phyloP scores from a whole-genome alignment of 2,329 filamentous ascomycete genomes.

The Aspergillus viridinutans region DNA sequence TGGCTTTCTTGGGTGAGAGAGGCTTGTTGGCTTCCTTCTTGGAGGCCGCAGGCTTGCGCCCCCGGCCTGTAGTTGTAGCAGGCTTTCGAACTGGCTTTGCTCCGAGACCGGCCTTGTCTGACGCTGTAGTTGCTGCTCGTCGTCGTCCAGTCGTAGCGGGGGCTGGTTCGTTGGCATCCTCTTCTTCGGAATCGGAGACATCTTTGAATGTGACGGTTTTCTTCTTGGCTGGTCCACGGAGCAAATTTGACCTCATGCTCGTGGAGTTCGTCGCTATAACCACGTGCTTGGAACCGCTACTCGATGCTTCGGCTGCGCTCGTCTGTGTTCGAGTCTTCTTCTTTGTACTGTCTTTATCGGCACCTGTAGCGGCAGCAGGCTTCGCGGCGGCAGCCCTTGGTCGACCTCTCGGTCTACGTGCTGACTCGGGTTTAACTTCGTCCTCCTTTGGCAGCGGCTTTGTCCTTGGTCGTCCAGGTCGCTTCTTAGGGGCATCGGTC shows the following conservation, averaged over 20 bases:
- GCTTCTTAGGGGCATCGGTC: slow-evolving; percentile 19
- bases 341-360: slow-evolving; percentile 11
- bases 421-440: slow-evolving; percentile 9
- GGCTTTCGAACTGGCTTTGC: slow-evolving; percentile 46
- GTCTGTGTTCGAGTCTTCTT: slow-evolving; percentile 7
- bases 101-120: slow-evolving; percentile 35
- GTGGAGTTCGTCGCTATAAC: slow-evolving; percentile 27
- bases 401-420: slow-evolving; percentile 26
- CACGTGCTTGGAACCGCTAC: slow-evolving; percentile 19
- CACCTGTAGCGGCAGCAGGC: slow-evolving; percentile 7
- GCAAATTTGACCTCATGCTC: slow-evolving; percentile 25
- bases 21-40: slow-evolving; percentile 32
- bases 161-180: slow-evolving; percentile 30
- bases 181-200: slow-evolving; percentile 38
- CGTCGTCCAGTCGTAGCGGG: slow-evolving; percentile 21
- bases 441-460: slow-evolving; percentile 10
- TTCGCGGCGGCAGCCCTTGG: slow-evolving; percentile 23
- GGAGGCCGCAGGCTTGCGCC: slow-evolving; percentile 31
- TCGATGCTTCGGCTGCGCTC: slow-evolving; percentile 7
- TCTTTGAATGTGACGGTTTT: slow-evolving; percentile 49
- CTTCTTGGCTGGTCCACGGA: slow-evolving; percentile 32
- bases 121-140: slow-evolving; percentile 17
- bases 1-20: slow-evolving; percentile 48
- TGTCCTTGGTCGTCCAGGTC: slow-evolving; percentile 15
- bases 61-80: slow-evolving; percentile 23